phyloP scores from a whole-genome alignment of 306 rosid species.

The Begonia loranthoides region DNA sequence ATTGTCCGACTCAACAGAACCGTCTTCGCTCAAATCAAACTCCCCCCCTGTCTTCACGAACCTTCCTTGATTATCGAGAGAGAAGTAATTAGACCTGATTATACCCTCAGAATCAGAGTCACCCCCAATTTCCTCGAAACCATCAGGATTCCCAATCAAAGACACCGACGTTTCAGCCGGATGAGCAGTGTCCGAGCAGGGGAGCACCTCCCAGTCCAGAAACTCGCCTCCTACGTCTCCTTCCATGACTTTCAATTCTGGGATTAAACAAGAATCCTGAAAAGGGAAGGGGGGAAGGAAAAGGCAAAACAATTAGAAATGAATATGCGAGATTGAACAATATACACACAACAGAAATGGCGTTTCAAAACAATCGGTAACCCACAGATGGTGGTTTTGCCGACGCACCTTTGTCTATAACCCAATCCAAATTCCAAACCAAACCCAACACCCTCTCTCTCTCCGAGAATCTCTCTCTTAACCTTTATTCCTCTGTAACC shows the following conservation, averaged over 20 bases:
- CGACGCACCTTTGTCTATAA: too few species aligned
- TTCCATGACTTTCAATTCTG: slow-evolving; percentile 14
- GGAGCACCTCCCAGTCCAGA: slow-evolving; percentile 58
- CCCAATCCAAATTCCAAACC: too few species aligned
- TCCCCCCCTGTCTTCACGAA: slow-evolving; percentile 7
- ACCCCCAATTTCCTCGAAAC: slow-evolving; percentile 17
- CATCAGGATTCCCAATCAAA: slow-evolving; percentile 3
- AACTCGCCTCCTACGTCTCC: slow-evolving; percentile 25
- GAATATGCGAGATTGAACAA: too few species aligned
- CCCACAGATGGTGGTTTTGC: too few species aligned
- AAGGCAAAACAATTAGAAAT: background rate
- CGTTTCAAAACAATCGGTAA: too few species aligned
- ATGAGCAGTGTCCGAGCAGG: slow-evolving; percentile 13
- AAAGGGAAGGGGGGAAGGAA: background rate
- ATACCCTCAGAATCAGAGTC: slow-evolving; percentile 33
- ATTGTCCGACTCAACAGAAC: slow-evolving; percentile 39
- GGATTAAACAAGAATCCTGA: background rate
- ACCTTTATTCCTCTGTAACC: too few species aligned
- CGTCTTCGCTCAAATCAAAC: slow-evolving; percentile 13
- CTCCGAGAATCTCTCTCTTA: too few species aligned
- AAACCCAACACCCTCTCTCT: too few species aligned
- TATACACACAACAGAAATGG: too few species aligned
- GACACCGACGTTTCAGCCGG: slow-evolving; percentile 5
- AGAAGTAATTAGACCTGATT: slow-evolving; percentile 43
- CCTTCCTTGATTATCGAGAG: slow-evolving; percentile 27